Evolutionary conservation across 1,284 basidiomycete genomes (phyloP).

Genomic region (Earliella scabrosa): DNA sequence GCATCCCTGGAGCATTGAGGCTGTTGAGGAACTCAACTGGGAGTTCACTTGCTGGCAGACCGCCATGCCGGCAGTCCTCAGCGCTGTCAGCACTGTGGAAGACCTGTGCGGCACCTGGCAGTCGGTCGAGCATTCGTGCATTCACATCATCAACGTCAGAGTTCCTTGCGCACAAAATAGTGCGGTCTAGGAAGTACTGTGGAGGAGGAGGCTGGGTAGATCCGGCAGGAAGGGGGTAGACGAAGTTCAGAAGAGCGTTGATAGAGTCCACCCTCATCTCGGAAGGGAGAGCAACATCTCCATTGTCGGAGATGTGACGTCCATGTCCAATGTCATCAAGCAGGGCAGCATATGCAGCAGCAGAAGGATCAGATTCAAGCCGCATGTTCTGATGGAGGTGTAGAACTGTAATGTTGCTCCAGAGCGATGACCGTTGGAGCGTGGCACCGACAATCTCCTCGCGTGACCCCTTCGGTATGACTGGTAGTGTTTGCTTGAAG

Average conservation of each 20-base stretch:
- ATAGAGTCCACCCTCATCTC: constrained; percentile 31
- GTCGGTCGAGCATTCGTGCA: constrained; percentile 34
- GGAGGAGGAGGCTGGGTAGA: constrained; percentile 25
- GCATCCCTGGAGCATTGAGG: constrained; percentile 30
- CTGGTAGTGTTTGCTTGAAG: constrained; percentile 45
- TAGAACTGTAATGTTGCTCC: constrained; percentile 36
- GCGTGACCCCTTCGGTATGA: constrained; percentile 38
- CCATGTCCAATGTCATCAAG: constrained; percentile 21
- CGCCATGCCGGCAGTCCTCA: constrained; percentile 4
- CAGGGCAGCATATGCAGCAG: constrained; percentile 41
- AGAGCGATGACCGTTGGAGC: constrained; percentile 40
- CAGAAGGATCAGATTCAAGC: constrained; percentile 32
- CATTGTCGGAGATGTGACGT: constrained; percentile 27
- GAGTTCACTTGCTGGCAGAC: constrained; percentile 5
- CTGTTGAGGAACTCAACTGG: constrained; percentile 30
- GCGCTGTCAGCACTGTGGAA: constrained; percentile 36
- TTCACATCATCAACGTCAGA: constrained; percentile 41
- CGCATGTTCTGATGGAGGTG: constrained; percentile 43
- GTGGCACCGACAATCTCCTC: constrained; percentile 41
- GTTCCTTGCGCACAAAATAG: constrained; percentile 41
- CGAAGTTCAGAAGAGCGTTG: constrained; percentile 33
- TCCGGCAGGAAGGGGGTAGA: constrained; percentile 35
- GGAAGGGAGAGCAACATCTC: constrained; percentile 31
- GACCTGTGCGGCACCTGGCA: constrained; percentile 27
- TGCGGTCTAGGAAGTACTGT: constrained; percentile 40